Evolutionary conservation across 2,329 filamentous ascomycete species (phyloP).

Genomic region (Tolypocladium nubicola): DNA sequence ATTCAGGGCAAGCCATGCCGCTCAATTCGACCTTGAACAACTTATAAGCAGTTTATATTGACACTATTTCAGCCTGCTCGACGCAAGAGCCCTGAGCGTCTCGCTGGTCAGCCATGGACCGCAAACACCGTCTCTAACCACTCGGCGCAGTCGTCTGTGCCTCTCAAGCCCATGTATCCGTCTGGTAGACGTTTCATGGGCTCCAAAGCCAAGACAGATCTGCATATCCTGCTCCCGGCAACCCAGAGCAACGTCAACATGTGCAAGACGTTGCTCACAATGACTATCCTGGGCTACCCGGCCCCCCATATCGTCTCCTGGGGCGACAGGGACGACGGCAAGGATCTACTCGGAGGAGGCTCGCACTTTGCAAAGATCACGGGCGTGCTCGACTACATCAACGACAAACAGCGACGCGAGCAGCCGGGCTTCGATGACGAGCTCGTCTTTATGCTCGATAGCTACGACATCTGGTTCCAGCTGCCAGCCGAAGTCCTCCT

Average conservation of each 20-base stretch:
- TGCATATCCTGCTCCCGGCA: constrained; percentile 17
- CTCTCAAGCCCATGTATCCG: neutral
- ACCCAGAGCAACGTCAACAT: constrained; percentile 13
- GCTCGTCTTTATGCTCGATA: constrained; percentile 18
- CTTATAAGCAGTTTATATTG: neutral
- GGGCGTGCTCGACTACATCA: constrained; percentile 13
- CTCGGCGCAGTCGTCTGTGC: neutral
- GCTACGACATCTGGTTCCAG: constrained; percentile 23
- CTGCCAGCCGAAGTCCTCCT: constrained; percentile 15
- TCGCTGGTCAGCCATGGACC: neutral
- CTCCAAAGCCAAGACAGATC: neutral
- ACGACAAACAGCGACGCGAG: constrained; percentile 9
- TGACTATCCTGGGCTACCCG: constrained; percentile 16
- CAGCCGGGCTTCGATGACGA: constrained; percentile 15
- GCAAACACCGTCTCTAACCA: neutral
- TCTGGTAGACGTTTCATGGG: neutral
- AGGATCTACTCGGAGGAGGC: constrained; percentile 11
- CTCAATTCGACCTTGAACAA: neutral
- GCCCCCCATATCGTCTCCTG: constrained; percentile 16
- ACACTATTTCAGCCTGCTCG: neutral
- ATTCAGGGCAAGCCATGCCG: neutral
- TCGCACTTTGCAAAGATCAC: constrained; percentile 19
- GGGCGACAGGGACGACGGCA: constrained; percentile 9
- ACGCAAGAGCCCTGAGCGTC: neutral
- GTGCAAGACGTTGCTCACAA: constrained; percentile 21